phyloP scores from a whole-genome alignment of 2,329 filamentous ascomycete species.

The Epichloe gansuensis region DNA sequence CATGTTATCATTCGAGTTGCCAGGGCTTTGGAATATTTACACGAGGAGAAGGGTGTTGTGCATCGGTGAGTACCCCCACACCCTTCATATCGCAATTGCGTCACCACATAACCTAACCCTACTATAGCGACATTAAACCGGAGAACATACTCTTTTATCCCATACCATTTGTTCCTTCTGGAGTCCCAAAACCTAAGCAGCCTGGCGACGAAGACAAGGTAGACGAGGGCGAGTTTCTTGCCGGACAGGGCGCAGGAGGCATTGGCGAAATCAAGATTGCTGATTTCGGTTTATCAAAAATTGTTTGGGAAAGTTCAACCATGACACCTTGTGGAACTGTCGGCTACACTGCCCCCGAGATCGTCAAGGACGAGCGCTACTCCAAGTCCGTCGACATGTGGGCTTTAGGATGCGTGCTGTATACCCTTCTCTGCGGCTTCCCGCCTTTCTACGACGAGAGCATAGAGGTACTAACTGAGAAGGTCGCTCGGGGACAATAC shows the following conservation, averaged over 20 bases:
- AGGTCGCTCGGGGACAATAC: constrained; percentile 92
- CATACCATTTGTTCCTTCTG: constrained; percentile 67
- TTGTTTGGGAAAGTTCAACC: constrained; percentile 95
- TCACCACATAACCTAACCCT: not conserved
- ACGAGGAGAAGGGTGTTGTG: constrained; percentile 89
- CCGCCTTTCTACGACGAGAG: constrained; percentile 98
- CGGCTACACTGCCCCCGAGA: constrained; percentile 94
- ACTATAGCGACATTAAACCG: constrained; percentile 81
- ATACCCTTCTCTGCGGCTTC: constrained; percentile 93
- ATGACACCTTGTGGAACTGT: constrained; percentile 99
- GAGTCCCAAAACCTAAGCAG: constrained; percentile 63
- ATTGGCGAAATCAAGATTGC: constrained; percentile 96
- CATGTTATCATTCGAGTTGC: constrained; percentile 94
- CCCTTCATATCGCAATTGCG: not conserved
- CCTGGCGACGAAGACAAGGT: constrained; percentile 94
- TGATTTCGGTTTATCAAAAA: constrained; percentile 93
- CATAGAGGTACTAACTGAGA: constrained; percentile 92
- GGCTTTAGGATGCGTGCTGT: constrained; percentile 91
- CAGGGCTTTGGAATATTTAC: constrained; percentile 84
- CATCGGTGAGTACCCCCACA: constrained; percentile 55
- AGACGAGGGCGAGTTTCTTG: constrained; percentile 87
- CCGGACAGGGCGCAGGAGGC: constrained; percentile 69
- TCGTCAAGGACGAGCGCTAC: constrained; percentile 97
- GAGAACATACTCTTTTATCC: constrained; percentile 94
- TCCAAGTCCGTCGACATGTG: constrained; percentile 99